Base-by-base conservation (phyloP, 345 rosid genomes). In the Boechera stricta region DNA sequence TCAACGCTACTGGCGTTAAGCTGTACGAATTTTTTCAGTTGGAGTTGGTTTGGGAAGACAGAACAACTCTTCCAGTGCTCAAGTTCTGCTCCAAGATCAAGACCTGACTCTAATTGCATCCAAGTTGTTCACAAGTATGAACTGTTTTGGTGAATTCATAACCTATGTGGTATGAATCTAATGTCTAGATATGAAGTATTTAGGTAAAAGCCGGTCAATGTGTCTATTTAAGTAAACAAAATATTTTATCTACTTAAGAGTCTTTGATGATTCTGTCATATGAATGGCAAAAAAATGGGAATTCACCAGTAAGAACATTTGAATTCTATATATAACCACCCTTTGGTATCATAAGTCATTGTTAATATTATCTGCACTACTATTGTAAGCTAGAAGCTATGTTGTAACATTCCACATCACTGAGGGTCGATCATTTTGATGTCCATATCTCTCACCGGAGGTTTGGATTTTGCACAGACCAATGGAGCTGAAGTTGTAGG, bases 341-440 rank as follows among this genome's bases (percentile, higher is more conserved):
- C 38, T 76, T 67, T 41, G 7, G 31, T 35, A 61, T 21, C 63
- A 10, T 18, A 69, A 69, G 49, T 61, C 38, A 39, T 18, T 68
- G 69, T 68, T 61, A 76, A 35, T 6, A 12, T 28, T 47, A 65
- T 36, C 61, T 75, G 67, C 33, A 75, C 16, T 6, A 60, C 69
- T 68, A 60, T 10, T 44, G 35, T 47, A 75, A 67, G 26, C 73
- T 26, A 75, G 11, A 67, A 48, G 15, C 52, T 57, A 15, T 9
- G 31, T 28, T 41, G 39, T 11, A 62, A 33, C 33, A 41, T 53
- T 32, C 71, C 58, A 13, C 65, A 54, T 69, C 53, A 77, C 4
- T 64, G 51, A 24, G 71, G 71, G 39, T 71, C 65, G 42, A 77
- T 62, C 76, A 70, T 63, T 76, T 77, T 35, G 38, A 32, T 36